Base-by-base conservation (phyloP, 192 early-diverging fungal genomes). In the Coemansia sp. region DNA sequence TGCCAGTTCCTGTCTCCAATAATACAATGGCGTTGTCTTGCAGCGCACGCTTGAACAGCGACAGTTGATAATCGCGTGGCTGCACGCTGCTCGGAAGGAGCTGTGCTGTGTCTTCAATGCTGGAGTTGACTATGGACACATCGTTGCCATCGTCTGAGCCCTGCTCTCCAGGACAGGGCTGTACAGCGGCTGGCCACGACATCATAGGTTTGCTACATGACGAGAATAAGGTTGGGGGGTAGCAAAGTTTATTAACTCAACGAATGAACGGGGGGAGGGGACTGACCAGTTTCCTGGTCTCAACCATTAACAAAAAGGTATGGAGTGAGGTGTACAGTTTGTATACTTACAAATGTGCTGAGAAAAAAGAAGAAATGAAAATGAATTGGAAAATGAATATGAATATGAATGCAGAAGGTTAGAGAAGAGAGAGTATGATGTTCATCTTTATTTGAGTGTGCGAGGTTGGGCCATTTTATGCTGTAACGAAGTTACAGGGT, bases 1-100 rank as follows among this genome's bases (percentile, higher is more conserved):
- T 97, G 20, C 97, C 97, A 15, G 90, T 91, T 8, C 97, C 97
- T 0, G 97, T 98, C 74, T 96, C 93, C 65, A 98, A 80, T 7
- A 98, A 91, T 0, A 93, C 92, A 57, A 98, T 93, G 36, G 94
- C 86, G 80, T 98, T 98, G 3, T 81, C 77, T 7, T 71, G 66
- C 54, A 85, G 70, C 1, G 97, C 95, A 54, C 86, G 84, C 47
- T 84, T 66, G 66, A 88, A 91, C 34, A 98, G 78, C 29, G 93
- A 90, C 33, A 88, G 61, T 77, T 98, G 97, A 73, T 98, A 98
- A 29, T 88, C 88, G 29, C 93, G 86, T 0, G 95, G 89, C 60
- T 72, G 59, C 36, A 86, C 10, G 54, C 6, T 74, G 61, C 20
- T 70, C 47, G 31, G 49, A 65, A 24, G n/a, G 34, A 40, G 71